Base-by-base conservation (phyloP, 108 stramenopile genomes). In the Halocafeteria seosinensis region DNA sequence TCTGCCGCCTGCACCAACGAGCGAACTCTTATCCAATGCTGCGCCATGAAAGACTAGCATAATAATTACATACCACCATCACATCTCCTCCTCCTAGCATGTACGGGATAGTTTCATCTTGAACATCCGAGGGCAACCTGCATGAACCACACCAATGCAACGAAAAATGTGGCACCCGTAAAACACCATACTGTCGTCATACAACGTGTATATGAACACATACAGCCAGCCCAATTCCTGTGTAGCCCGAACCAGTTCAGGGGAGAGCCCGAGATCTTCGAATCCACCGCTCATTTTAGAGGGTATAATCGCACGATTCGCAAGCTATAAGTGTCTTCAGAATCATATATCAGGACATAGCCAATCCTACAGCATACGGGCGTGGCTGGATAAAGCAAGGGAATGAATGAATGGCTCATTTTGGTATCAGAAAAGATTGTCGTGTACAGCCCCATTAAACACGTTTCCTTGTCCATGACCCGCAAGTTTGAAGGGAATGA, bases 61-160 rank as follows among this genome's bases (percentile, higher is more conserved):
- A 4, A 37, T 30, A 35, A 38, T 30, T 25, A 27, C 60, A 24
- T 24, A n/a, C 32, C 62, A 63, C 73, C 62, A 74, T 57, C 36
- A 74, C 73, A 69, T 74, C 73, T 21, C 73, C 73, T 12, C 73
- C 73, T 17, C 73, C 73, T n/a, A 74, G 63, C 37, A 74, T 69
- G 26, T 70, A 37, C 38, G 73, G 73, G 33, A 74, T 74, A 0
- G 73, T 55, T 33, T 72, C 69, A 30, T 70, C 69, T 35, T 70
- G 69, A 17, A 70, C 63, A 5, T 63, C 69, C 28, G 62, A 36
- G 36, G 67, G 67, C 30, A 68, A 34, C 28, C 3, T 32, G 38
- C 63, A 34, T 33, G 38, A 24, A 37, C 38, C 29, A 30, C 21
- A n/a, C 0, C 30, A 47, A 0, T 34, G 47, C 1, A 38, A 23